Conservation (phyloP, 2,329 filamentous ascomycete species). For the Fusarium sp. region DNA sequence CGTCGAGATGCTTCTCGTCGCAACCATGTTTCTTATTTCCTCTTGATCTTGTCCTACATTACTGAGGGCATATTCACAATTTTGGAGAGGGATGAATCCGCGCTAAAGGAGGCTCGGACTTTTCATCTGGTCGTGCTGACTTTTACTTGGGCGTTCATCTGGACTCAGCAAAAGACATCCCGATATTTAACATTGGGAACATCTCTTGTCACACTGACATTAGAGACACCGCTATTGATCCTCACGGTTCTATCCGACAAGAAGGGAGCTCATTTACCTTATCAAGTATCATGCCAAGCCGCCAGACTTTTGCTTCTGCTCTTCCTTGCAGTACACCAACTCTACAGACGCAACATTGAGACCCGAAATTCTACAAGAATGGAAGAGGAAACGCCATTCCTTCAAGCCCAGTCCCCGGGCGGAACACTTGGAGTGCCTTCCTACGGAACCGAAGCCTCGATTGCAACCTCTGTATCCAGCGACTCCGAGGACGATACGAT, state of each 20-base stretch:
- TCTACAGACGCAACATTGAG: background rate
- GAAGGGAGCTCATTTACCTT: background rate
- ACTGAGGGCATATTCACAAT: background rate
- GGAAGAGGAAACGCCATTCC: constrained; percentile 33
- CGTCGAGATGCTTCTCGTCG: background rate
- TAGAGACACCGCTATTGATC: constrained; percentile 21
- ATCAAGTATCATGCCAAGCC: constrained; percentile 12
- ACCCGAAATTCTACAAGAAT: background rate
- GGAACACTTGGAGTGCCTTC: background rate
- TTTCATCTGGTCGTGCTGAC: constrained; percentile 9
- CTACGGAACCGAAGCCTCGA: constrained; percentile 27
- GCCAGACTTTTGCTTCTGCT: constrained; percentile 8
- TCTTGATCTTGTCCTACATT: constrained; percentile 17
- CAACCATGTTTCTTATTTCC: background rate
- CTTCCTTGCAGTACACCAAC: background rate
- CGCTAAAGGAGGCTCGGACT: constrained; percentile 4
- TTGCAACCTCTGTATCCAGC: background rate
- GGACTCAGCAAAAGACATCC: background rate
- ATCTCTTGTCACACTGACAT: constrained; percentile 9
- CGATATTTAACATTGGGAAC: background rate
- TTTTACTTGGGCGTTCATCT: constrained; percentile 1
- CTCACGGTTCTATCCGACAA: background rate
- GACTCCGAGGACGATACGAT: background rate
- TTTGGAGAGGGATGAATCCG: background rate
- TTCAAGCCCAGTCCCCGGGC: background rate